A percentile compares a stretch with the other conserved stretches of the same genome.
Evolutionary conservation across 108 stramenopile species (phyloP).

Genomic region (Pseudonitzschia multistriata): DNA sequence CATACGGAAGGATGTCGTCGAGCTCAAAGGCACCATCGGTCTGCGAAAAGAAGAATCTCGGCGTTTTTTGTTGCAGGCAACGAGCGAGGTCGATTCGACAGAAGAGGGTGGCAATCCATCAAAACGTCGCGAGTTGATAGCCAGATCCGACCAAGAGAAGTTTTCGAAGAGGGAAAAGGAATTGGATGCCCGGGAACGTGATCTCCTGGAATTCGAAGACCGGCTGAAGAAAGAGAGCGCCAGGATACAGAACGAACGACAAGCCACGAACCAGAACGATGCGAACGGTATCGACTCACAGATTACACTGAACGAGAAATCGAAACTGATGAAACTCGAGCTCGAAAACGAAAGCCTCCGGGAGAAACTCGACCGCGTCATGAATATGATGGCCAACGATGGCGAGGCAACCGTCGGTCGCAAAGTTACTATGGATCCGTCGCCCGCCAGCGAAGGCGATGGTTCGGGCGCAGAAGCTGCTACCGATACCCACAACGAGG

Average conservation of each 20-base stretch:
- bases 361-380: constrained; percentile 10
- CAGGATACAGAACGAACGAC: neutral
- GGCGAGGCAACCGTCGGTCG: neutral
- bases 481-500: too few relatives aligned
- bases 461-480: neutral
- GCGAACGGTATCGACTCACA: neutral
- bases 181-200: constrained; percentile 17
- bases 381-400: neutral
- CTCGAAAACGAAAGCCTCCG: constrained; percentile 22
- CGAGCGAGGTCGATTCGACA: neutral
- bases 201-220: constrained; percentile 14
- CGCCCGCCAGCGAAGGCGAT: neutral
- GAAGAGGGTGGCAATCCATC: constrained; percentile 8
- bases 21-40: neutral
- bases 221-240: neutral
- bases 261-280: neutral
- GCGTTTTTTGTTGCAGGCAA: neutral
- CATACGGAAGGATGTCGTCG: neutral
- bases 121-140: constrained; percentile 5
- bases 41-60: constrained; percentile 4
- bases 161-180: constrained; percentile 13
- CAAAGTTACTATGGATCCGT: neutral
- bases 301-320: neutral
- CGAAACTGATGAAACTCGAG: constrained; percentile 9
- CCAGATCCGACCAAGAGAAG: constrained; percentile 8